These are phyloP conservation scores for Penicillium robsamsonii DNA, from an alignment of 495 filamentous ascomycete genomes.

Conservation along the genomic window DNA sequence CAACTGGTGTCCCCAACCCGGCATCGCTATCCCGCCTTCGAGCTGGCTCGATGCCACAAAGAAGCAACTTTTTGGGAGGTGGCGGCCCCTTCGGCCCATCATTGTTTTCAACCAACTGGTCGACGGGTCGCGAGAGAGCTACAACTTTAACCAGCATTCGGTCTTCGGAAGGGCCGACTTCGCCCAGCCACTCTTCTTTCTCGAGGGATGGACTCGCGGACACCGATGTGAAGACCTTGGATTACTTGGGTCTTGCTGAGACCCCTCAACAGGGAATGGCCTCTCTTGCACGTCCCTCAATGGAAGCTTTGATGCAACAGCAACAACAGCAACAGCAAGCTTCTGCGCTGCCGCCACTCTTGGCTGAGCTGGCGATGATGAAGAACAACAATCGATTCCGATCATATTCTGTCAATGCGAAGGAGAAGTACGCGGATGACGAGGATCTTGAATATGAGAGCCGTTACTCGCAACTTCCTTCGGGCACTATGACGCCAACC, in stretches of 20 bases:
- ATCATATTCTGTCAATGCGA: constrained; percentile 97
- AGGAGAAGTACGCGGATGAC: constrained; percentile 93
- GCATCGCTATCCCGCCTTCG: constrained; percentile 81
- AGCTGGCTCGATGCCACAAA: constrained; percentile 94
- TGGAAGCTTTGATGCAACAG: constrained; percentile 49
- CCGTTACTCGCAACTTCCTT: constrained; percentile 57
- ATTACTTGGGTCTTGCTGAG: constrained; percentile 93
- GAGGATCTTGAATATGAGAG: constrained; percentile 78
- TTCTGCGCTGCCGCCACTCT: constrained; percentile 60
- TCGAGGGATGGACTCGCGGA: constrained; percentile 84
- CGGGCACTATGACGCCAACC: constrained; percentile 69
- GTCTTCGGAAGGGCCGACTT: constrained; percentile 85
- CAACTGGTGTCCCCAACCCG: constrained; percentile 51
- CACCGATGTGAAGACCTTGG: constrained; percentile 88
- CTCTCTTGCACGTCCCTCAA: constrained; percentile 58
- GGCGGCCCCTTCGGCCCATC: constrained; percentile 82
- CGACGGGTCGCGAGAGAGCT: constrained; percentile 69
- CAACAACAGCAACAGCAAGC: constrained; percentile 56
- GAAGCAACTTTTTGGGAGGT: constrained; percentile 59
- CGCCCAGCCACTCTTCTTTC: constrained; percentile 85
- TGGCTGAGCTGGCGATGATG: constrained; percentile 75
- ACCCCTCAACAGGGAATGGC: constrained; percentile 81
- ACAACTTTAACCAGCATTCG: constrained; percentile 83
- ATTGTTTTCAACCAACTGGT: constrained; percentile 85
- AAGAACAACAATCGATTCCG: constrained; percentile 84